phyloP scores from a whole-genome alignment of 345 rosid genomes.

The Erucastrum elatum region DNA sequence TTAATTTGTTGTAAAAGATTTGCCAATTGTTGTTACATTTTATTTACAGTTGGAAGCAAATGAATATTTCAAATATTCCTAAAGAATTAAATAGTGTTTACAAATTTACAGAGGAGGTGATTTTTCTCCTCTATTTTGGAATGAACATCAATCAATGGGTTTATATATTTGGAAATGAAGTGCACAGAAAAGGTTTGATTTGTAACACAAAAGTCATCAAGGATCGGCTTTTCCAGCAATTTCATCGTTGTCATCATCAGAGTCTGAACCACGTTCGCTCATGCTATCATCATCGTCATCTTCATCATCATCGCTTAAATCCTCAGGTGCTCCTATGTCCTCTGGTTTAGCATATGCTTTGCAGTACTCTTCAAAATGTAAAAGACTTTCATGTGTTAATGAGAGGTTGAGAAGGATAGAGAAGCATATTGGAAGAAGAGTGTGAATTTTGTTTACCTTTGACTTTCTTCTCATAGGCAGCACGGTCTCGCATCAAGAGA shows the following conservation, averaged over 20 bases:
- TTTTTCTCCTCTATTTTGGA: conserved; percentile 21
- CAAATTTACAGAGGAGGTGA: conserved; percentile 37
- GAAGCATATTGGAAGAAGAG: conserved; percentile 4
- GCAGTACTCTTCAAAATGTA: conserved; percentile 47
- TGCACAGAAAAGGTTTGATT: conserved; percentile 21
- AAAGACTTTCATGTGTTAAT: conserved; percentile 1
- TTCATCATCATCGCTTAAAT: conserved; percentile 49
- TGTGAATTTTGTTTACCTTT: conserved; percentile 42
- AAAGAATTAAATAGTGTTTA: conserved; percentile 16
- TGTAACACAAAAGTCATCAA: conserved; percentile 13
- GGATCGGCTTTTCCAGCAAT: conserved; percentile 59
- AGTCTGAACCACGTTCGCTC: conserved; percentile 46
- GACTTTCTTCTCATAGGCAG: conserved; percentile 60
- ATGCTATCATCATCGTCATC: conserved; percentile 48
- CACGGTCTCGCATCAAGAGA: conserved; percentile 57
- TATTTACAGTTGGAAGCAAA: conserved; percentile 1
- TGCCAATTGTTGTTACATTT: conserved; percentile 2
- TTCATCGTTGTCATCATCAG: conserved; percentile 59
- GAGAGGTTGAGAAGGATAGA: not conserved
- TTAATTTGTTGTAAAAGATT: not conserved
- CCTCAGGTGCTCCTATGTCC: conserved; percentile 46
- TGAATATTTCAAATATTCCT: conserved; percentile 13
- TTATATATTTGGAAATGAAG: conserved; percentile 1
- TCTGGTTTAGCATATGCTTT: conserved; percentile 66
- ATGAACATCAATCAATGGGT: conserved; percentile 15